Conservation (phyloP, 139 green algal species). For the Volvox africanus region DNA sequence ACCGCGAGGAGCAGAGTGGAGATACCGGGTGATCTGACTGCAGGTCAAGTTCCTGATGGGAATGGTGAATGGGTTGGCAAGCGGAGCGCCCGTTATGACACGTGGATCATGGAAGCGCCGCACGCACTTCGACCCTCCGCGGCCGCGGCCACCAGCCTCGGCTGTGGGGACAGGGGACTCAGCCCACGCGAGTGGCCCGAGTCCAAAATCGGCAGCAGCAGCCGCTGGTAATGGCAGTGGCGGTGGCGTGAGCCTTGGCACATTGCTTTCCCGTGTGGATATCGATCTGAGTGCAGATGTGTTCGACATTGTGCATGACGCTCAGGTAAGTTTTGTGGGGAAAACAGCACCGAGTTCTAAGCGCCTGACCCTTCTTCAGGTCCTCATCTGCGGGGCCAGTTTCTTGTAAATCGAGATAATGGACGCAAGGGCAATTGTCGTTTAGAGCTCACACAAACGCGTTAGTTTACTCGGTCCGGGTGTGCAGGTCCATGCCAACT, state of each 20-base stretch:
- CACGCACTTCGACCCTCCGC: conserved; percentile 62
- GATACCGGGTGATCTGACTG: too few species aligned
- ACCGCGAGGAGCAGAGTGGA: too few species aligned
- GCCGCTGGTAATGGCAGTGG: not conserved
- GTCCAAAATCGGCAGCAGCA: not conserved
- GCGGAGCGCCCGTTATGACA: conserved; percentile 47
- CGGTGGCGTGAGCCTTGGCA: not conserved
- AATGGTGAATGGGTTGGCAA: conserved; percentile 44
- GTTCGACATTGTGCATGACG: conserved; percentile 59
- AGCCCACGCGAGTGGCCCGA: too few species aligned
- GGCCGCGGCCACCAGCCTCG: conserved; percentile 42
- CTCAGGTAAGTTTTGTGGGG: conserved; percentile 33
- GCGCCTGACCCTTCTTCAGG: too few species aligned
- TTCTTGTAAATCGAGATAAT: too few species aligned
- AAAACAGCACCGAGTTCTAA: too few species aligned
- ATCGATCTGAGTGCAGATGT: conserved; percentile 54
- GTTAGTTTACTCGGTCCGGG: too few species aligned
- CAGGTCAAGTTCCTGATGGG: conserved; percentile 31
- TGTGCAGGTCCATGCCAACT: too few species aligned
- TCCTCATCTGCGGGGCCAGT: too few species aligned
- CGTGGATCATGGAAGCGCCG: conserved; percentile 61
- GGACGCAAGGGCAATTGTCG: too few species aligned
- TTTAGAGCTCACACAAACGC: too few species aligned
- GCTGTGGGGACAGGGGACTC: not conserved
- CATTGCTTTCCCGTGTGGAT: conserved; percentile 58